Conservation (phyloP, 352 stramenopile genomes). For the Elongisporangium prolatum region DNA sequence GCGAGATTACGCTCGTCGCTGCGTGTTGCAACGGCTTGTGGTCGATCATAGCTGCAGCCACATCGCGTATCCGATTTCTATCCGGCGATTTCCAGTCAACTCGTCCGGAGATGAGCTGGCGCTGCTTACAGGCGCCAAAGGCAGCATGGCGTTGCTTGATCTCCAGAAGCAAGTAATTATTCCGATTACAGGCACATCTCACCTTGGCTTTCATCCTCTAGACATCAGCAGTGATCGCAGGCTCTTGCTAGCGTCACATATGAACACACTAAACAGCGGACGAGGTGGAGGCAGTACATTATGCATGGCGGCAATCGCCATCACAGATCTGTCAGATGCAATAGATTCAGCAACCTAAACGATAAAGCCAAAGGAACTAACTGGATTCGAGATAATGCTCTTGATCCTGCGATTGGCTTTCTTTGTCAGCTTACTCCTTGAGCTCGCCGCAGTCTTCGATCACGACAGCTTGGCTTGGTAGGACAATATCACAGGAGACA, state of each 20-base stretch:
- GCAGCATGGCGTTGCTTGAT: constrained; percentile 24
- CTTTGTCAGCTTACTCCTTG: constrained; percentile 23
- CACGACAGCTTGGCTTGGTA: constrained; percentile 47
- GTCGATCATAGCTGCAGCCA: constrained; percentile 7
- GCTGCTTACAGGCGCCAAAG: constrained; percentile 17
- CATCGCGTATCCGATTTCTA: not conserved
- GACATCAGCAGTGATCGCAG: not conserved
- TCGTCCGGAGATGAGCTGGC: constrained; percentile 7
- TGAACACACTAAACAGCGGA: not conserved
- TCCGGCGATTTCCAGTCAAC: constrained; percentile 7
- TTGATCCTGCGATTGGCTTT: not conserved
- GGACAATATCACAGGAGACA: constrained; percentile 32
- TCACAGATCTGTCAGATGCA: not conserved
- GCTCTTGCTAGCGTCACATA: not conserved
- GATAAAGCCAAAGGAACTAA: not conserved
- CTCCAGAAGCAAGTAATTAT: constrained; percentile 6
- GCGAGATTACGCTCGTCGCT: constrained; percentile 27
- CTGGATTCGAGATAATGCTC: not conserved
- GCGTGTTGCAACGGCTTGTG: constrained; percentile 19
- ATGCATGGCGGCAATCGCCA: not conserved
- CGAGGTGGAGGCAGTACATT: not conserved
- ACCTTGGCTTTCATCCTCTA: not conserved
- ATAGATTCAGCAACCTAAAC: not conserved
- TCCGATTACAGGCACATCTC: constrained; percentile 11
- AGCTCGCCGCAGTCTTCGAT: constrained; percentile 97